phyloP scores from a whole-genome alignment of 257 asterid genomes.

The Coffea canephora region DNA sequence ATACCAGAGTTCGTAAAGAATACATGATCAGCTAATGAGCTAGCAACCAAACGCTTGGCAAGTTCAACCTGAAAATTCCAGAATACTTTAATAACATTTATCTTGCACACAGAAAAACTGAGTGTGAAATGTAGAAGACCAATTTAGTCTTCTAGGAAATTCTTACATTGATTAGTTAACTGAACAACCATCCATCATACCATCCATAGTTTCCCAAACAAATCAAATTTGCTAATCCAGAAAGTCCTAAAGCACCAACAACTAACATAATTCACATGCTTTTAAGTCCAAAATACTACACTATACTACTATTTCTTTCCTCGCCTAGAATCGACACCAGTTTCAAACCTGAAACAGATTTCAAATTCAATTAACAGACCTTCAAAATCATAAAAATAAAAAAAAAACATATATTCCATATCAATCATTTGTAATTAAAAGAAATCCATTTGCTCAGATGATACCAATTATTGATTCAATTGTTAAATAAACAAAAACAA shows the following conservation, averaged over 20 bases:
- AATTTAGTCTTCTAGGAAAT: no score
- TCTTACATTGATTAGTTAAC: neutral
- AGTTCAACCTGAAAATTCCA: slow-evolving; percentile 68
- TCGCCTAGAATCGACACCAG: neutral
- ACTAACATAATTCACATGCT: neutral
- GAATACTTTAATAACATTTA: neutral
- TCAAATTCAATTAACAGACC: neutral
- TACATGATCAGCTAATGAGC: slow-evolving; percentile 89
- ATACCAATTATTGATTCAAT: neutral
- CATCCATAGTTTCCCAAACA: neutral
- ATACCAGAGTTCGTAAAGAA: slow-evolving; percentile 95
- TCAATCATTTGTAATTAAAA: neutral
- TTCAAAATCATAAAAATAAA: neutral
- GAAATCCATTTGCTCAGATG: neutral
- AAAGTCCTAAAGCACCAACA: neutral
- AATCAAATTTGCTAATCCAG: neutral
- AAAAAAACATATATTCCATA: neutral
- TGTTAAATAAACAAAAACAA: neutral
- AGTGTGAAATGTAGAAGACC: no score
- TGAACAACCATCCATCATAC: neutral
- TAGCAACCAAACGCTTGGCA: slow-evolving; percentile 66
- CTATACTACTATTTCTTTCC: neutral
- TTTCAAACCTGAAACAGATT: neutral
- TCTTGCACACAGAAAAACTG: neutral
- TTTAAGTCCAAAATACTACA: neutral